phyloP scores from a whole-genome alignment of 805 yeast species.

The Teunomyces funiuensis region DNA sequence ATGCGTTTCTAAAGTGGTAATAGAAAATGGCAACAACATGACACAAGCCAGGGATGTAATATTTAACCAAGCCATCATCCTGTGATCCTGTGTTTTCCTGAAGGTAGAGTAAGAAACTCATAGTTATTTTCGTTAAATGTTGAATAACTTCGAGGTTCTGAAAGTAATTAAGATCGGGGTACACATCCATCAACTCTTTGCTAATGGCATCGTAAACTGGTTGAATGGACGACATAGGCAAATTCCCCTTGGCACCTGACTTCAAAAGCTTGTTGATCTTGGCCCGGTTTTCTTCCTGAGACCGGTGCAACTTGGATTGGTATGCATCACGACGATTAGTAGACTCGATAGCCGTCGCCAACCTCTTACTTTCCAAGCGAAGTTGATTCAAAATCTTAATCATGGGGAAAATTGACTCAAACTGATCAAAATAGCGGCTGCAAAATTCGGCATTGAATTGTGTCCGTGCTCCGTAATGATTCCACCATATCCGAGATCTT shows the following conservation, averaged over 20 bases:
- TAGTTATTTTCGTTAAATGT: conserved; percentile 24
- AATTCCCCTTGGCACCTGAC: background rate
- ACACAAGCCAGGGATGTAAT: conserved; percentile 37
- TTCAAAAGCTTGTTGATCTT: conserved; percentile 7
- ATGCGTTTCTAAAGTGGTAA: conserved; percentile 28
- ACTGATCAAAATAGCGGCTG: conserved; percentile 3
- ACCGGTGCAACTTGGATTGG: background rate
- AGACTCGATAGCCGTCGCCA: conserved; percentile 2
- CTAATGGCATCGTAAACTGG: conserved; percentile 11
- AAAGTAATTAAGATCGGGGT: conserved; percentile 21
- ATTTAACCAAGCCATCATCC: conserved; percentile 11
- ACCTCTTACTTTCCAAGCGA: conserved; percentile 1
- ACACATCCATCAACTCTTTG: conserved; percentile 18
- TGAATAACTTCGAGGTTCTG: conserved; percentile 14
- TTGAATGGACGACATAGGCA: conserved; percentile 9
- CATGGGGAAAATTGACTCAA: conserved; percentile 1
- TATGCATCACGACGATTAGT: background rate
- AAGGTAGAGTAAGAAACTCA: conserved; percentile 26
- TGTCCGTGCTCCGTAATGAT: conserved; percentile 9
- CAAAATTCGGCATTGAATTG: conserved; percentile 7
- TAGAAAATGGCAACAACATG: conserved; percentile 43
- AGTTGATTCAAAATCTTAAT: conserved; percentile 4
- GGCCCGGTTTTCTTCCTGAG: background rate
- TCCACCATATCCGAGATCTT: conserved; percentile 53
- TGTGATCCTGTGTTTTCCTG: conserved; percentile 10